phyloP scores from a whole-genome alignment of 2,329 filamentous ascomycete species.

The Colletotrichum sp. region DNA sequence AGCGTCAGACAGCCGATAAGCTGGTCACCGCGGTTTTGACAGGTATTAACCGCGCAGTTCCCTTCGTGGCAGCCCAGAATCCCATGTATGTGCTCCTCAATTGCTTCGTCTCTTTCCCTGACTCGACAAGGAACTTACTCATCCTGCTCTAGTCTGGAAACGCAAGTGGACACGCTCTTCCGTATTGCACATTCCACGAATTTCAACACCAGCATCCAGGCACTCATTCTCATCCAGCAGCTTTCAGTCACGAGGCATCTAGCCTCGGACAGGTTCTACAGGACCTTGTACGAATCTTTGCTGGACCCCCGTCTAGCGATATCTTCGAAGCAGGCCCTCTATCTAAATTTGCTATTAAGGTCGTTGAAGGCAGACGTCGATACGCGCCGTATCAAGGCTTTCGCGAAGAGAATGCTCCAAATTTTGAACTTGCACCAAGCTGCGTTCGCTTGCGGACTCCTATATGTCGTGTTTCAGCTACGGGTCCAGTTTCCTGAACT shows the following conservation, averaged over 20 bases:
- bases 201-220: constrained; percentile 98
- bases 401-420: constrained; percentile 92
- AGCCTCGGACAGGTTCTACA: constrained; percentile 89
- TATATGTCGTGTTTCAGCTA: constrained; percentile 87
- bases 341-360: constrained; percentile 89
- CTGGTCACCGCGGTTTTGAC: constrained; percentile 90
- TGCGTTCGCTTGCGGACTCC: constrained; percentile 89
- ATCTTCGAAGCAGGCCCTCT: constrained; percentile 94
- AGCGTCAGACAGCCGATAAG: constrained; percentile 84
- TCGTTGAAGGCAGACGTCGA: constrained; percentile 91
- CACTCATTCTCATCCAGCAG: constrained; percentile 93
- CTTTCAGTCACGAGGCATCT: constrained; percentile 81
- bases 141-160: constrained; percentile 66
- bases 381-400: constrained; percentile 90
- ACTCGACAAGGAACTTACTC: neutral
- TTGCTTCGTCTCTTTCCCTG: constrained; percentile 27
- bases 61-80: constrained; percentile 84
- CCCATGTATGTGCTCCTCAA: constrained; percentile 59
- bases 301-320: constrained; percentile 86
- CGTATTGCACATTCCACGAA: constrained; percentile 96
- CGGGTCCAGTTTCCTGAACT: constrained; percentile 82
- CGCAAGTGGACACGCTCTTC: constrained; percentile 93
- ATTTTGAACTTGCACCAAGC: constrained; percentile 88
- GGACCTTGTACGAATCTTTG: constrained; percentile 93
- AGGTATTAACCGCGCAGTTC: constrained; percentile 94